These are phyloP conservation scores for Leccinum subgranulosum DNA, from an alignment of 768 basidiomycete species.

Conservation along the genomic window DNA sequence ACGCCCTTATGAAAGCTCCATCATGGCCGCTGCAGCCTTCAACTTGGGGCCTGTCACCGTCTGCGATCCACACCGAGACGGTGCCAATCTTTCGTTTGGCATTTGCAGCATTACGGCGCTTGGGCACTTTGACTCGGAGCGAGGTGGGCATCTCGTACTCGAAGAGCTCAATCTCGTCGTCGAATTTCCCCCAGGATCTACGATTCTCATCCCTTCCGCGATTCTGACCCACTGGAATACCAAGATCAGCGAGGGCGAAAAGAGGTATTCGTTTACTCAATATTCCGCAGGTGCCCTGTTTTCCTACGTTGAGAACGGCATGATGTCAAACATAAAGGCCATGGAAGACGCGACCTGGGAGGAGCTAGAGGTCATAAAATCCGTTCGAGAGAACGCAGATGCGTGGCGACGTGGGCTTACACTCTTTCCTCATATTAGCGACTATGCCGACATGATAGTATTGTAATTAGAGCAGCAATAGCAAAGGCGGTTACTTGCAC, in stretches of 20 bases:
- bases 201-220: not conserved
- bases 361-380: not conserved
- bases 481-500: too few relatives aligned
- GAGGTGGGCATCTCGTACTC: not conserved
- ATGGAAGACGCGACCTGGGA: not conserved
- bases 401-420: not conserved
- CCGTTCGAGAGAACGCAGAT: not conserved
- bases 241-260: not conserved
- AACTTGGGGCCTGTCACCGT: constrained; percentile 1
- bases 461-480: too few relatives aligned
- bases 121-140: not conserved
- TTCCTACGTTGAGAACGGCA: constrained; percentile 5
- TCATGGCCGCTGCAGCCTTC: not conserved
- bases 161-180: not conserved
- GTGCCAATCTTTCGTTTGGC: not conserved
- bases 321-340: not conserved
- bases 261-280: constrained; percentile 4
- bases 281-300: constrained; percentile 2
- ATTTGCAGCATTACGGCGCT: constrained; percentile 5
- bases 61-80: not conserved
- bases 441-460: not conserved
- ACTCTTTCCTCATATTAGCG: not conserved
- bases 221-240: constrained; percentile 2
- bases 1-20: not conserved
- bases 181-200: constrained; percentile 1